phyloP scores from a whole-genome alignment of 2,329 filamentous ascomycete species.

The Moelleriella libera region DNA sequence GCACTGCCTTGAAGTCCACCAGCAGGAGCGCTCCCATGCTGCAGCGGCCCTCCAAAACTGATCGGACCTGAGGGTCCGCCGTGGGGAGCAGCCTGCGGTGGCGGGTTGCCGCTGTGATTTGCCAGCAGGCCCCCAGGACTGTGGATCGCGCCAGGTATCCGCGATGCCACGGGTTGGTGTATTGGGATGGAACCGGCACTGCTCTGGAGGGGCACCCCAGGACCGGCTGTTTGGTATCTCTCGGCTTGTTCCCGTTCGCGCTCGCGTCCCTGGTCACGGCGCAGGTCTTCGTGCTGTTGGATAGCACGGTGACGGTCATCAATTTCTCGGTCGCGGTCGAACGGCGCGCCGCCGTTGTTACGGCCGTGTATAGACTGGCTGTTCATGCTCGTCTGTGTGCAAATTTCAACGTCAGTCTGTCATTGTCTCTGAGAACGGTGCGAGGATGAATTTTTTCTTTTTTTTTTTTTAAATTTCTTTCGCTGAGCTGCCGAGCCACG shows the following conservation, averaged over 20 bases:
- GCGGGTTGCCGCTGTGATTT: conserved; percentile 48
- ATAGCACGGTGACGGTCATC: conserved; percentile 32
- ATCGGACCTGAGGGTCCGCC: conserved; percentile 36
- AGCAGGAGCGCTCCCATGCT: conserved; percentile 30
- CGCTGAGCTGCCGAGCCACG: too few relatives aligned
- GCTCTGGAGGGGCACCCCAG: conserved; percentile 50
- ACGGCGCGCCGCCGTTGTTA: conserved; percentile 20
- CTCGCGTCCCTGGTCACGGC: conserved; percentile 34
- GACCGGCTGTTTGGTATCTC: conserved; percentile 42
- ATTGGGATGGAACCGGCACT: conserved; percentile 80
- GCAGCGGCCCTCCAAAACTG: conserved; percentile 41
- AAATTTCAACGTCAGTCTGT: not conserved
- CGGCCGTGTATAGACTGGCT: conserved; percentile 28
- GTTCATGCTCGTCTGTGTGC: conserved; percentile 25
- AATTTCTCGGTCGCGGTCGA: conserved; percentile 34
- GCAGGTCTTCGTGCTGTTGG: conserved; percentile 33
- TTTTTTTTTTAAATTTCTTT: too few relatives aligned
- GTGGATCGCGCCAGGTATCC: conserved; percentile 70
- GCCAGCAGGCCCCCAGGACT: conserved; percentile 80
- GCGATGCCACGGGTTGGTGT: conserved; percentile 83
- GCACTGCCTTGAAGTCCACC: conserved; percentile 29
- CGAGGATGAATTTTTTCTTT: too few relatives aligned
- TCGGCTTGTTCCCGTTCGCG: conserved; percentile 45
- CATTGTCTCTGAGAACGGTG: too few relatives aligned
- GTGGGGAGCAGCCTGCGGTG: conserved; percentile 30